Base-by-base conservation (phyloP, 768 basidiomycete species). In the Tylopilus balloui region DNA sequence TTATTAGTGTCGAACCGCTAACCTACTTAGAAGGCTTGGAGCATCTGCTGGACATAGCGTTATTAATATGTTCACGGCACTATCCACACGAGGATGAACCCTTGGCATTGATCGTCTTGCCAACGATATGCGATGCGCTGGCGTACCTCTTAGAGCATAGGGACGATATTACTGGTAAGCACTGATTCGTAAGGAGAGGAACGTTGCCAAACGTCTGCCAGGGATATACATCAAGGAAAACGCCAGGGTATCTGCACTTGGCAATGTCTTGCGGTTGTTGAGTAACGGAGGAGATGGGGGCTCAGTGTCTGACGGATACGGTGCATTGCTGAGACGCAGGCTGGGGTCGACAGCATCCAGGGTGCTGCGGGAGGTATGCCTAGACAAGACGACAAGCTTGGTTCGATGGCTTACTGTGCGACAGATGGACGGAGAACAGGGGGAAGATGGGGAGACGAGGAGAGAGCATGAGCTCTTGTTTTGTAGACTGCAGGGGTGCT, bases 231-330 rank as follows among this genome's bases (percentile, higher is more conserved):
- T 28, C 11, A 21, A 29, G 23, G 32, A 14, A 14, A 57, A 47
- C 14, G 78, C 79, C 3, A 83, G 82, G 78, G 76, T 79, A 2
- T 59, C 65, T 15, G 73, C 66, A 24, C 63, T 87, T 28, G 62
- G 61, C 44, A 61, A 63, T 7, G 66, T 71, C 37, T 55, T 86
- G 52, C 64, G 57, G 47, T 54, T 53, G 3, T 41, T 78, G 21
- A 38, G 62, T 11, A 51, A 49, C 17, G 40, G 47, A 19, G 57
- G 58, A 11, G 38, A 41, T 24, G 57, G 59, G 12, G 36, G 40
- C 23, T 31, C 48, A 8, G 28, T 45, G 28, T 35, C 47, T 24
- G 55, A 53, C 8, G 45, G 52, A 24, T 74, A 75, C 39, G 49
- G 49, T 11, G 29, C 50, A 12, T 25, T 64, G 23, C 62, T 78